Evolutionary conservation across 106 monocot species (phyloP).

Genomic region (Platanthera guangdongensis): DNA sequence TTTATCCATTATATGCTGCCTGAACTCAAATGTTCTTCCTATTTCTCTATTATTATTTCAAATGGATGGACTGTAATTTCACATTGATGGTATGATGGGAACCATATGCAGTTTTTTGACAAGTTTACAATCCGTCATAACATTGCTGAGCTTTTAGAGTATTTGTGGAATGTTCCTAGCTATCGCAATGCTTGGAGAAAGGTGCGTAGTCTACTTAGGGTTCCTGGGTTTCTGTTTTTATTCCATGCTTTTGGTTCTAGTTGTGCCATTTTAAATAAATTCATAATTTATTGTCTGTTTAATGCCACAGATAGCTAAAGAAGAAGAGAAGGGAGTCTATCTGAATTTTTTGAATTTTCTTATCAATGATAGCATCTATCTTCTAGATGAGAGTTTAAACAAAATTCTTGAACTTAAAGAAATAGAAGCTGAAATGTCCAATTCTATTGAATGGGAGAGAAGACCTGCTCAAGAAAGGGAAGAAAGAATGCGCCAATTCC

Average conservation of each 20-base stretch:
- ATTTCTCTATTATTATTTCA: neutral
- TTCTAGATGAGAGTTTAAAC: conserved; percentile 99
- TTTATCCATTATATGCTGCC: neutral
- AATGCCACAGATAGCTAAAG: conserved; percentile 71
- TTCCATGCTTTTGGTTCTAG: neutral
- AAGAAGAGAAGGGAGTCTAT: conserved; percentile 98
- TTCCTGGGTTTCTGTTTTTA: neutral
- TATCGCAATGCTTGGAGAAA: conserved; percentile 76
- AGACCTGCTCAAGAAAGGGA: conserved; percentile 90
- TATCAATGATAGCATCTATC: conserved; percentile 98
- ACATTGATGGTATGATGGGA: neutral
- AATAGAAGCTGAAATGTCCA: conserved; percentile 91
- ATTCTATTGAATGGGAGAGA: conserved; percentile 80
- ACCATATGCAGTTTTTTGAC: conserved; percentile 88
- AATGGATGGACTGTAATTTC: neutral
- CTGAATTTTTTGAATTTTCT: conserved; percentile 96
- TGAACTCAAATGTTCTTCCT: neutral
- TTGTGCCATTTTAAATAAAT: neutral
- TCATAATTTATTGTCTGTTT: conserved; percentile 2
- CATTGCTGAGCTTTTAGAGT: conserved; percentile 94
- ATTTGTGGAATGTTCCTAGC: conserved; percentile 91
- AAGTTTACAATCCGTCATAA: conserved; percentile 95
- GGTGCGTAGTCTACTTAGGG: conserved; percentile 25
- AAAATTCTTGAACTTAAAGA: conserved; percentile 97
- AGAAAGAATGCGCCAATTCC: conserved; percentile 73